Conservation (phyloP, 345 rosid genomes). For the Dipteronia dyeriana region DNA sequence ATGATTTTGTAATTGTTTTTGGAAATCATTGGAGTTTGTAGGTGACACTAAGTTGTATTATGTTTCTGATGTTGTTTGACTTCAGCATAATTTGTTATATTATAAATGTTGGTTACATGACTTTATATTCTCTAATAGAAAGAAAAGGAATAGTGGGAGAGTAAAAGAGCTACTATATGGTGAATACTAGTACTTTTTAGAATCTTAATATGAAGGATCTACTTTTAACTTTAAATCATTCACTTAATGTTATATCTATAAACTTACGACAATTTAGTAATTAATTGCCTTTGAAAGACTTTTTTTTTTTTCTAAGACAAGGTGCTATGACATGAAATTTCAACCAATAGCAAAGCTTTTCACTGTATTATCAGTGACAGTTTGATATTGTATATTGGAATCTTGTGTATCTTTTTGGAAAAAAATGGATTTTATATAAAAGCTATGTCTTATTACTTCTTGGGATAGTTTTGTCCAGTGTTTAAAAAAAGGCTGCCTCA, state of each 20-base stretch:
- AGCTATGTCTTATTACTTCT: neutral
- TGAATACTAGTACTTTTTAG: neutral
- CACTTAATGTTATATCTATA: neutral
- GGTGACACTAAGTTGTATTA: conserved; percentile 1
- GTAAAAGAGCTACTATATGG: neutral
- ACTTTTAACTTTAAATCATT: neutral
- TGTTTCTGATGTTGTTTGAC: neutral
- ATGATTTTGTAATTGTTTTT: neutral
- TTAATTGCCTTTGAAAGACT: neutral
- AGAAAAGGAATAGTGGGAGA: neutral
- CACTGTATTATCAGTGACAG: neutral
- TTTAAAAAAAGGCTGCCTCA: no score
- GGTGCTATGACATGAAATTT: neutral
- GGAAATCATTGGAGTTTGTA: neutral
- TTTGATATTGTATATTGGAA: neutral
- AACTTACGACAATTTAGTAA: neutral
- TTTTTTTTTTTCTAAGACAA: neutral
- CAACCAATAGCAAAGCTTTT: neutral
- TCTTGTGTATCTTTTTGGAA: neutral
- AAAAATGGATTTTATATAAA: neutral
- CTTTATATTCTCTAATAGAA: neutral
- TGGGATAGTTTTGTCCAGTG: no score
- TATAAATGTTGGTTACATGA: neutral
- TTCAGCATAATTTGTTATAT: neutral
- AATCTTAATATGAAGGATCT: neutral